phyloP scores from a whole-genome alignment of 2,329 filamentous ascomycete species.

The Ceratocystiopsis minuta region DNA sequence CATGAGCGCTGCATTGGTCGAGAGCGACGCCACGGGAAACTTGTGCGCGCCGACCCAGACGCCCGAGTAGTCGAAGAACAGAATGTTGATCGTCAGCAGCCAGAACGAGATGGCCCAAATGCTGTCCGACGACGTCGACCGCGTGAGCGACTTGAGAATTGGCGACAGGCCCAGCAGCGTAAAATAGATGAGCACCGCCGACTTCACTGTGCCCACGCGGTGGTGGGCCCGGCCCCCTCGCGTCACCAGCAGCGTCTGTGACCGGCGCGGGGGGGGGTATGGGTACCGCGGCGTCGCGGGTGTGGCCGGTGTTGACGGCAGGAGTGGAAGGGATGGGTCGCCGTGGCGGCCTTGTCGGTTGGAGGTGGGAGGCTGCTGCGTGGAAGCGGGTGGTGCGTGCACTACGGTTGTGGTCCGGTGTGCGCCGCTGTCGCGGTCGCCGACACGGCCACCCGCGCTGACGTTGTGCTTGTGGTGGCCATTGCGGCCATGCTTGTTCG shows the following conservation, averaged over 20 bases:
- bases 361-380: not conserved
- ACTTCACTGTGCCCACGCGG: conserved; percentile 69
- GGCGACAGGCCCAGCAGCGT: conserved; percentile 81
- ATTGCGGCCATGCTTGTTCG: not conserved
- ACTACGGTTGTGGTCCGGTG: not conserved
- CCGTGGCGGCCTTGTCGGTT: too few relatives aligned
- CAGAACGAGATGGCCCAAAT: conserved; percentile 96
- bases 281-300: conserved; percentile 15
- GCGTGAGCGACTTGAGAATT: conserved; percentile 90
- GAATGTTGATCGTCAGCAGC: conserved; percentile 86
- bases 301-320: conserved; percentile 12
- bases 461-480: not conserved
- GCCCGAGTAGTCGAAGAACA: conserved; percentile 92
- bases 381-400: not conserved
- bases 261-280: conserved; percentile 7
- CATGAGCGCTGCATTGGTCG: conserved; percentile 93
- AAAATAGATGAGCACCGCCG: conserved; percentile 80
- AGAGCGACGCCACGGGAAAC: conserved; percentile 52
- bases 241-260: conserved; percentile 16
- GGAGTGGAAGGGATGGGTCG: not conserved
- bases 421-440: not conserved
- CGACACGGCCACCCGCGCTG: not conserved
- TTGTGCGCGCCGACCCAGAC: conserved; percentile 32
- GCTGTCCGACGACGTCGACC: conserved; percentile 77
- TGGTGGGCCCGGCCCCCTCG: conserved; percentile 26